These are phyloP conservation scores for Suillus tomentosus DNA, from an alignment of 768 basidiomycete genomes.

Conservation along the genomic window DNA sequence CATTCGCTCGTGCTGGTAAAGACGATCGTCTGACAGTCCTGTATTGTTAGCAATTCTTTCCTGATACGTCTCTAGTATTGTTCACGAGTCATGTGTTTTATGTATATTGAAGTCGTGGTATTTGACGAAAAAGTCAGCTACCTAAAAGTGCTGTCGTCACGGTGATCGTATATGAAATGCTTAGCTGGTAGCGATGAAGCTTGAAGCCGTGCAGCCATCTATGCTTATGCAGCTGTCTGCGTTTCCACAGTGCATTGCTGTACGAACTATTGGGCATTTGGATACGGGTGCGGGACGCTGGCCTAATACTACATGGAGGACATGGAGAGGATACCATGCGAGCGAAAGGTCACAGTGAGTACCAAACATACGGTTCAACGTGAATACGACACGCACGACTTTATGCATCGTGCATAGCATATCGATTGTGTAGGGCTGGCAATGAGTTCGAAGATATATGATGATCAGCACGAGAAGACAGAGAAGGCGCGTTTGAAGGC, in stretches of 20 bases:
- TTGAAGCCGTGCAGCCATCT: not conserved
- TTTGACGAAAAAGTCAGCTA: constrained; percentile 2
- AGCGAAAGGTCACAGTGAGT: not conserved
- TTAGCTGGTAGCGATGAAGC: not conserved
- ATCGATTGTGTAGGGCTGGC: not conserved
- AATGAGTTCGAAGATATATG: not conserved
- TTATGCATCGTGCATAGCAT: not conserved
- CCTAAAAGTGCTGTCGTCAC: not conserved
- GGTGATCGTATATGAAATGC: not conserved
- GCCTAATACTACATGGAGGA: not conserved
- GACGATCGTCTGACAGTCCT: not conserved
- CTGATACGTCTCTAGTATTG: not conserved
- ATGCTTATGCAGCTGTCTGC: not conserved
- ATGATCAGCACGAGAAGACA: not conserved
- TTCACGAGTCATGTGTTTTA: not conserved
- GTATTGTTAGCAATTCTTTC: not conserved
- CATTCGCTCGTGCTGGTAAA: too few species aligned
- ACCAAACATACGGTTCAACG: not conserved
- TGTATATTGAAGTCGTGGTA: not conserved
- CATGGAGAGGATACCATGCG: not conserved
- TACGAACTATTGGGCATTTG: not conserved
- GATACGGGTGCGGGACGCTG: not conserved
- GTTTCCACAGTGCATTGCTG: not conserved
- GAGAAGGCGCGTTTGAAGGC: not conserved
- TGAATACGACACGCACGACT: not conserved